Evolutionary conservation across 768 basidiomycete genomes (phyloP), one percentile per base, ranked within the genome.

Genomic region (Punctularia strigosozonata): DNA sequence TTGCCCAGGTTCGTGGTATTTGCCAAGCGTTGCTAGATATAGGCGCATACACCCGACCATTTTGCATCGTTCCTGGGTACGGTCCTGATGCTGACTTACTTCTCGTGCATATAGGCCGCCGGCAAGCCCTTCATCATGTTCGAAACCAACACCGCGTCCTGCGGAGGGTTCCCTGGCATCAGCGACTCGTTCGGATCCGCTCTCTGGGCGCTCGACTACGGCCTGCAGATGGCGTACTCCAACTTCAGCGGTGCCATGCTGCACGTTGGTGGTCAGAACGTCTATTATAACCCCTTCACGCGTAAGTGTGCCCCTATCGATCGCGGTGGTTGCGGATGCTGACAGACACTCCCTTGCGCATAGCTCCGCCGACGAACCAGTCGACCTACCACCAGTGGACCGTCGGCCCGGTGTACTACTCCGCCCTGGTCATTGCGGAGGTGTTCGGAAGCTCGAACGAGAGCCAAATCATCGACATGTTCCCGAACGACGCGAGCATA

Each of bases 401-500:
- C 1, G 65, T 81, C 28, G 81, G 81, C 3, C 69, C 80, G 0
- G 58, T 80, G 32, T 86, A 81, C 60, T 89, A 88, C 56, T 68
- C 85, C 1, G 67, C 77, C 1, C 58, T 91, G 19, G 66, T 78
- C 45, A 62, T 81, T 28, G 71, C 84, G 1, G 86, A 89, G 54
- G 65, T 69, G 3, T 64, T 88, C 23, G 84, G 82, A n/a, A 61
- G 66, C 32, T 69, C 71, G 28, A 77, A 77, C 55, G 60, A 55
- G 2, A 73, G 80, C 1, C 80, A 73, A 42, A 65, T 89, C 22
- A 57, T 82, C 24, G 86, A 89, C 55, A 63, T 84, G 22, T 53
- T 54, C n/a, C 64, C 67, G 34, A 74, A 71, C 46, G 50, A 49
- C 32, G 66, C 57, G n/a, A 72, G 62, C 47, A 60, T 65, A 12